Evolutionary conservation across 257 asterid species (phyloP).

Genomic region (Gentiana straminea): DNA sequence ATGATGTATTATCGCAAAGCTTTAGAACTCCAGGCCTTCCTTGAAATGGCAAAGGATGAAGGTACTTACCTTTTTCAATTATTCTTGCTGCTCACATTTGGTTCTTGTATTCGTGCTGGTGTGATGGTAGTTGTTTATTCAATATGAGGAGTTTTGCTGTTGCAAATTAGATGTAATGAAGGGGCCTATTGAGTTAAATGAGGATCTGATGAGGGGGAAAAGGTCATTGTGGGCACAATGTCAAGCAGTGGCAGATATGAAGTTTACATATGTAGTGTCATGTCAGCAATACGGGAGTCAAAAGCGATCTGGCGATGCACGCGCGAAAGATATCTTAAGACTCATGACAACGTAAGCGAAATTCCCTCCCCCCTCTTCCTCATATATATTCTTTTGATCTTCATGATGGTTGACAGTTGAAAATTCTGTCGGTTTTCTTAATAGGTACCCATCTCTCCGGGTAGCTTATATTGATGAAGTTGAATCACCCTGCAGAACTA

Average conservation of each 20-base stretch:
- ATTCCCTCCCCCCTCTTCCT: neutral
- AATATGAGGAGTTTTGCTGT: conserved; percentile 8
- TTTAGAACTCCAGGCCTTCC: conserved; percentile 89
- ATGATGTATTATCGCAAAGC: conserved; percentile 99
- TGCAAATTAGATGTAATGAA: conserved; percentile 67
- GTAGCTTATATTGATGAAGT: conserved; percentile 95
- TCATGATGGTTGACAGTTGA: conserved; percentile 7
- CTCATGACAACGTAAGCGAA: conserved; percentile 74
- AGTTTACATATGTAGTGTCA: conserved; percentile 86
- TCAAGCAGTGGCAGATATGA: conserved; percentile 97
- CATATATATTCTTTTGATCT: conserved; percentile 8
- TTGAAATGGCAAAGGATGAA: conserved; percentile 95
- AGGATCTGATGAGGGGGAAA: conserved; percentile 91
- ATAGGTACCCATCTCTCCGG: conserved; percentile 91
- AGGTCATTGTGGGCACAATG: conserved; percentile 89
- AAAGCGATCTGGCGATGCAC: conserved; percentile 77
- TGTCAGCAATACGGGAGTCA: conserved; percentile 83
- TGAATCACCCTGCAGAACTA: conserved; percentile 68
- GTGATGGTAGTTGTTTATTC: neutral
- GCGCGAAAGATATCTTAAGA: conserved; percentile 80
- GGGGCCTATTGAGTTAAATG: conserved; percentile 88
- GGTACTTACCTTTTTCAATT: conserved; percentile 31
- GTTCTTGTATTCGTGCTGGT: too few species aligned
- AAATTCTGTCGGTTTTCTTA: conserved; percentile 4
- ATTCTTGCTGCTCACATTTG: too few species aligned